These are phyloP conservation scores for Talaromyces funiculosus DNA, from an alignment of 2,329 filamentous ascomycete species.

Conservation along the genomic window DNA sequence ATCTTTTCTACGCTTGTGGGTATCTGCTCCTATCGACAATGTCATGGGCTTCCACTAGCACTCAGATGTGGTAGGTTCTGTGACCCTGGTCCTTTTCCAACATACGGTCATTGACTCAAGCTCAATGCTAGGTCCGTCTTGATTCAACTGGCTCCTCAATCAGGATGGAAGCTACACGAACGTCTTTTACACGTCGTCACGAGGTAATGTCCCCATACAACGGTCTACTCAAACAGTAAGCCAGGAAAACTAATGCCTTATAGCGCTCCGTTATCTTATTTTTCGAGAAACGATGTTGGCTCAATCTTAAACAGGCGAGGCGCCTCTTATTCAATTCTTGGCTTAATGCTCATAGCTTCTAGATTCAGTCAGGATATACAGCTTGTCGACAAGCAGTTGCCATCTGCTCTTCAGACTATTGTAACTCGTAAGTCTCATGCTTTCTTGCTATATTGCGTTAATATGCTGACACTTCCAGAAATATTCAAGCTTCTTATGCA, in stretches of 20 bases:
- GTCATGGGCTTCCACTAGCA: neutral
- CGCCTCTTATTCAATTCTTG: neutral
- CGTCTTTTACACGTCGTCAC: slow-evolving; percentile 8
- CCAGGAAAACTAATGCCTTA: neutral
- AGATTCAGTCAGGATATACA: slow-evolving; percentile 35
- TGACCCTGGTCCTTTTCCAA: neutral
- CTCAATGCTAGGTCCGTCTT: neutral
- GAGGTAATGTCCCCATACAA: too few species aligned
- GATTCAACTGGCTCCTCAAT: slow-evolving; percentile 8
- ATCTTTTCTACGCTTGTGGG: neutral
- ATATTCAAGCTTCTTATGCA: slow-evolving; percentile 10
- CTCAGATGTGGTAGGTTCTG: slow-evolving; percentile 4
- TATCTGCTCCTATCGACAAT: neutral
- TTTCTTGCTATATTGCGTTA: too few species aligned
- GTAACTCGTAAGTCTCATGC: neutral
- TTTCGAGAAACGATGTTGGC: slow-evolving; percentile 3
- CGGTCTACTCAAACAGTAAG: too few species aligned
- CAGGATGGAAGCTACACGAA: slow-evolving; percentile 5
- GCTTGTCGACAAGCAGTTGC: slow-evolving; percentile 41
- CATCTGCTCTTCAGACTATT: slow-evolving; percentile 17
- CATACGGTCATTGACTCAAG: neutral
- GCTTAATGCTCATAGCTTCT: neutral
- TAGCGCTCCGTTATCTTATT: slow-evolving; percentile 7
- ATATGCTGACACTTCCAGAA: neutral
- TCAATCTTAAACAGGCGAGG: slow-evolving; percentile 9